A percentile compares a stretch with the other conserved stretches of the same genome.
Evolutionary conservation across 352 stramenopile genomes (phyloP).

Genomic region (Globisporangium alternatum): DNA sequence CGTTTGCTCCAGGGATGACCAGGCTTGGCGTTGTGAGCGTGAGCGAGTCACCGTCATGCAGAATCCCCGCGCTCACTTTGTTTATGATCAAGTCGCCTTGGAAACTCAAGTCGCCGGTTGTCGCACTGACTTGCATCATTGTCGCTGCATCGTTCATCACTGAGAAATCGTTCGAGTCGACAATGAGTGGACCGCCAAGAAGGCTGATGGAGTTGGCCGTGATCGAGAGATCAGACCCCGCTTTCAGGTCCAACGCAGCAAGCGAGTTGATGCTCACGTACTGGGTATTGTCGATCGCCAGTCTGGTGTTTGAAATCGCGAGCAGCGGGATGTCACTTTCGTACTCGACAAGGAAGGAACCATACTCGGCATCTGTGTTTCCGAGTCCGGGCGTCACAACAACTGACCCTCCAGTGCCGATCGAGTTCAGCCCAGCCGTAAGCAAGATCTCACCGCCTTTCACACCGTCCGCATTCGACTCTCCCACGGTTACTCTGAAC

Average conservation of each 20-base stretch:
- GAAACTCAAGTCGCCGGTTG: conserved; percentile 27
- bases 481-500: conserved; percentile 36
- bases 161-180: conserved; percentile 28
- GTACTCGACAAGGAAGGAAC: conserved; percentile 42
- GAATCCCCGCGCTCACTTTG: conserved; percentile 21
- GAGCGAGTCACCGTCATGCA: conserved; percentile 31
- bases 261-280: conserved; percentile 30
- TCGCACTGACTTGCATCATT: conserved; percentile 21
- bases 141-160: conserved; percentile 14
- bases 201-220: conserved; percentile 25
- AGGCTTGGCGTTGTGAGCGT: conserved; percentile 26
- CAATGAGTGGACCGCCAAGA: conserved; percentile 23
- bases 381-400: conserved; percentile 38
- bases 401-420: conserved; percentile 36
- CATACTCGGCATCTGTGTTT: conserved; percentile 20
- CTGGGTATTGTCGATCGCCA: conserved; percentile 37
- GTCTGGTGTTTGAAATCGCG: conserved; percentile 24
- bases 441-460: conserved; percentile 33
- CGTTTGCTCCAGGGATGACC: conserved; percentile 11
- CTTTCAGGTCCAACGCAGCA: conserved; percentile 29
- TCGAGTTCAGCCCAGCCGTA: conserved; percentile 30
- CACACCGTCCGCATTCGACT: conserved; percentile 20
- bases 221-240: conserved; percentile 30
- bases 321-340: conserved; percentile 26
- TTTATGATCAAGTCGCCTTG: conserved; percentile 24